These are phyloP conservation scores for Alternaria rosae DNA, from an alignment of 2,329 filamentous ascomycete genomes.

Conservation along the genomic window DNA sequence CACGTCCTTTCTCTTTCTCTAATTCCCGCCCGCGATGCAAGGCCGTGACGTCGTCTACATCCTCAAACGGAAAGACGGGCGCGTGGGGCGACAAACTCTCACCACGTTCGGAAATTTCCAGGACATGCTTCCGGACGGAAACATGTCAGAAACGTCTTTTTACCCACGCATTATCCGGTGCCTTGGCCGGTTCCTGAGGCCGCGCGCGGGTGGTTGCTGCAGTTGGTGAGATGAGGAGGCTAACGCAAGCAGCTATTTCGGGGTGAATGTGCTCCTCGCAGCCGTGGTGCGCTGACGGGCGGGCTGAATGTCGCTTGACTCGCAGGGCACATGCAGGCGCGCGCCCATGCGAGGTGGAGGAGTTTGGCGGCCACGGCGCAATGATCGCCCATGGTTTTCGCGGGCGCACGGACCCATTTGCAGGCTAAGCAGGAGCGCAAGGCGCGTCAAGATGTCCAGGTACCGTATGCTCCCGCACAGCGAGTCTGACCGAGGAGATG, in stretches of 20 bases:
- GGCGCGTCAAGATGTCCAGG: neutral
- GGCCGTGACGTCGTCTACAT: neutral
- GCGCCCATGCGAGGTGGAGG: neutral
- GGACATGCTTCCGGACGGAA: neutral
- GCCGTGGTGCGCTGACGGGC: slow-evolving; percentile 42
- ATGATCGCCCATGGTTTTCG: neutral
- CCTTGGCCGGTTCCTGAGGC: slow-evolving; percentile 5
- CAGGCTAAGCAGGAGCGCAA: neutral
- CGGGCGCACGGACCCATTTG: neutral
- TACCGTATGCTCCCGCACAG: neutral
- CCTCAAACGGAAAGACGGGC: neutral
- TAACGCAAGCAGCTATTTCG: slow-evolving; percentile 52
- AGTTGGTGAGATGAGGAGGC: slow-evolving; percentile 24
- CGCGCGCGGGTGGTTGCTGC: neutral
- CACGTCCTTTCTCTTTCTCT: slow-evolving; percentile 13
- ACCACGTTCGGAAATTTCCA: neutral
- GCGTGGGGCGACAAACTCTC: neutral
- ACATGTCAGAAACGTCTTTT: neutral
- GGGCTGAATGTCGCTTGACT: slow-evolving; percentile 16
- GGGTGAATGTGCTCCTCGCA: slow-evolving; percentile 51
- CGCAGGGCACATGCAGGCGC: slow-evolving; percentile 7
- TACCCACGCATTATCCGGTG: slow-evolving; percentile 17
- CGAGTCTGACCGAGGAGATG: neutral
- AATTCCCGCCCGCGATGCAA: neutral
- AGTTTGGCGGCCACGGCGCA: neutral